Evolutionary conservation across 1,284 basidiomycete genomes (phyloP).

Genomic region (Trichosporon inkin): DNA sequence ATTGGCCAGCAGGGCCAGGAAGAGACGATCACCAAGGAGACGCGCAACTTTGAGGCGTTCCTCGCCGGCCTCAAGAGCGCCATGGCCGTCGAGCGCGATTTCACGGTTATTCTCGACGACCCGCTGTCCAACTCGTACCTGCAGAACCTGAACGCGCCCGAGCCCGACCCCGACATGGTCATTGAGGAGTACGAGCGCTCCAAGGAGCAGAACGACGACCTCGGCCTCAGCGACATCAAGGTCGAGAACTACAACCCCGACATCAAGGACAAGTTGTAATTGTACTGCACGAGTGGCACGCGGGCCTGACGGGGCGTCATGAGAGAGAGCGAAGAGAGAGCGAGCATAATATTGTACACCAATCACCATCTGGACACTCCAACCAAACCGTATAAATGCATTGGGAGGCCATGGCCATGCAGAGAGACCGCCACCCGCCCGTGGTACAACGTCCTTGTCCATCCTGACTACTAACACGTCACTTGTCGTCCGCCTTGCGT

Average conservation of each 20-base stretch:
- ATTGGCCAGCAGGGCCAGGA: slow-evolving; percentile 34
- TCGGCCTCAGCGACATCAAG: slow-evolving; percentile 95
- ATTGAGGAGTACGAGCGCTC: slow-evolving; percentile 78
- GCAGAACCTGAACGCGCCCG: slow-evolving; percentile 90
- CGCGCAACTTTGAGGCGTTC: slow-evolving; percentile 67
- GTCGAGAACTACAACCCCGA: slow-evolving; percentile 72
- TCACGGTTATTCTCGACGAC: slow-evolving; percentile 92
- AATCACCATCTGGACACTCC: too few relatives aligned
- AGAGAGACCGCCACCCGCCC: too few relatives aligned
- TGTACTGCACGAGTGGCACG: too few relatives aligned
- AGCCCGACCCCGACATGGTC: slow-evolving; percentile 85
- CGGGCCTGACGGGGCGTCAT: too few relatives aligned
- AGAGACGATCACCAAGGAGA: slow-evolving; percentile 52
- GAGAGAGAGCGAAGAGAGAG: too few relatives aligned
- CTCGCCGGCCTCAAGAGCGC: slow-evolving; percentile 73
- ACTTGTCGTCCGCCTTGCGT: slow-evolving; percentile 6
- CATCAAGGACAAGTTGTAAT: slow-evolving; percentile 24
- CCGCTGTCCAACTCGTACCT: slow-evolving; percentile 93
- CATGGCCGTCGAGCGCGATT: slow-evolving; percentile 69
- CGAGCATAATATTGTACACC: too few relatives aligned
- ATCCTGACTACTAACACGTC: not conserved
- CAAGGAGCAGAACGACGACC: slow-evolving; percentile 89
- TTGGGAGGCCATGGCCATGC: too few relatives aligned
- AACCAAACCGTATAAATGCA: too few relatives aligned
- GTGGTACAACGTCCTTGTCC: not conserved